Conservation (phyloP, 2,329 filamentous ascomycete genomes). For the Aspergillus tanneri region DNA sequence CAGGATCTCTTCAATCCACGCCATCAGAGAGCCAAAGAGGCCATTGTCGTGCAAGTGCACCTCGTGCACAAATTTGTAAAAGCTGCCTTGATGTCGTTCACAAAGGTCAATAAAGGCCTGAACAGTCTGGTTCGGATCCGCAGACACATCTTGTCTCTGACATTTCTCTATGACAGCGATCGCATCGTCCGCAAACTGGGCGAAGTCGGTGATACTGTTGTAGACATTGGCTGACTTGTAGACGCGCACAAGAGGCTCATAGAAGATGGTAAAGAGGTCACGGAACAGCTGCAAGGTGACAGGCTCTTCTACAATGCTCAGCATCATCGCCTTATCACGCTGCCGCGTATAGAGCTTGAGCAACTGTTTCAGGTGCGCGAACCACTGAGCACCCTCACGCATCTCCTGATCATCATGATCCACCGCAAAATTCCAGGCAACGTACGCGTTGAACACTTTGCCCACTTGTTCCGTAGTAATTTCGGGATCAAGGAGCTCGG, state of each 20-base stretch:
- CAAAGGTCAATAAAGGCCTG: constrained; percentile 98
- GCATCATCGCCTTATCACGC: constrained; percentile 96
- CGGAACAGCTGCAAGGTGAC: constrained; percentile 96
- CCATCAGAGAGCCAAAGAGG: constrained; percentile 93
- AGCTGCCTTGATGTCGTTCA: constrained; percentile 89
- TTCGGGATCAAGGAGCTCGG: constrained; percentile 70
- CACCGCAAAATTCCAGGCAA: constrained; percentile 92
- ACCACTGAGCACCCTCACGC: constrained; percentile 84
- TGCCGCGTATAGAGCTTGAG: constrained; percentile 89
- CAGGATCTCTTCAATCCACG: constrained; percentile 92
- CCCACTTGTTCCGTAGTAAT: constrained; percentile 74
- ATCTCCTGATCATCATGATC: constrained; percentile 85
- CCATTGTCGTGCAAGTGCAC: constrained; percentile 97
- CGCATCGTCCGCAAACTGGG: constrained; percentile 86
- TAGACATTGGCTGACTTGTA: constrained; percentile 99
- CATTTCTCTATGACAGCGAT: constrained; percentile 73
- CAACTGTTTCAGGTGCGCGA: constrained; percentile 91
- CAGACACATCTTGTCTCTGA: constrained; percentile 76
- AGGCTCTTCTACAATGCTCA: constrained; percentile 90
- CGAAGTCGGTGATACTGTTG: constrained; percentile 94
- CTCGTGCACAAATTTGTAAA: constrained; percentile 99
- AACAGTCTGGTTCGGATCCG: constrained; percentile 96
- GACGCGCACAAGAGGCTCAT: constrained; percentile 92
- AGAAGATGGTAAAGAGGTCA: constrained; percentile 97
- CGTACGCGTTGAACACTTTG: constrained; percentile 88